Percentiles rank a stretch among this genome's conserved stretches.
Evolutionary conservation across 805 yeast species (phyloP).

Genomic region (Ogataea ganodermae): DNA sequence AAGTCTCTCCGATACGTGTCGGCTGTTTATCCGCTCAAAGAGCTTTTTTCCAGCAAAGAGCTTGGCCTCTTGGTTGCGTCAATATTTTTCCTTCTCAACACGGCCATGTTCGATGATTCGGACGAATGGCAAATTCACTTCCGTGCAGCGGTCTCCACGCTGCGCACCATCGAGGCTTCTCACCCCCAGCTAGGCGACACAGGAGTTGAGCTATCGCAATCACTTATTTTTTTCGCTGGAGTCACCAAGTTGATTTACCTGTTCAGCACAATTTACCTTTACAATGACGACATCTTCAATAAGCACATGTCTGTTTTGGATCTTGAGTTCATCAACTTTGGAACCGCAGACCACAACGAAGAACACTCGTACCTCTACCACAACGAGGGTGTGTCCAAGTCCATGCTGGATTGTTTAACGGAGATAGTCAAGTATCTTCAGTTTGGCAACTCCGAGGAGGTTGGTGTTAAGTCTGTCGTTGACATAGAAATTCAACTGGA

Average conservation of each 20-base stretch:
- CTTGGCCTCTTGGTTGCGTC: constrained; percentile 1
- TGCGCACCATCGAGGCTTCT: neutral
- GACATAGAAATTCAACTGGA: neutral
- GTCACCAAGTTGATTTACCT: constrained; percentile 3
- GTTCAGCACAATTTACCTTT: constrained; percentile 3
- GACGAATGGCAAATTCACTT: constrained; percentile 5
- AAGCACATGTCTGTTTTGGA: neutral
- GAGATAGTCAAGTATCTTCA: constrained; percentile 3
- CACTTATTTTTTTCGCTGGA: constrained; percentile 1
- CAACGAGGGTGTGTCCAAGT: constrained; percentile 2
- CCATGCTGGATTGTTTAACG: constrained; percentile 2
- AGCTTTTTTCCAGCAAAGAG: neutral
- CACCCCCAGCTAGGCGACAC: neutral
- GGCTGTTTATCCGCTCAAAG: neutral
- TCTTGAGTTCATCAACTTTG: neutral
- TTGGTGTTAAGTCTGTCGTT: neutral
- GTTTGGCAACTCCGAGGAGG: neutral
- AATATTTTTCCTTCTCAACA: constrained; percentile 1
- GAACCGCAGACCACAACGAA: neutral
- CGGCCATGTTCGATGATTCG: neutral
- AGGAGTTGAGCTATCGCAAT: neutral
- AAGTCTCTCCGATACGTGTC: neutral
- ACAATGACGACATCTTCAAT: neutral
- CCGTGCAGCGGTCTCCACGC: constrained; percentile 1
- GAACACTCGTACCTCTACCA: neutral